Evolutionary conservation across 2,329 filamentous ascomycete genomes (phyloP), one percentile per base, ranked within the genome.

Genomic region (Bimuria novae-zelandiae): DNA sequence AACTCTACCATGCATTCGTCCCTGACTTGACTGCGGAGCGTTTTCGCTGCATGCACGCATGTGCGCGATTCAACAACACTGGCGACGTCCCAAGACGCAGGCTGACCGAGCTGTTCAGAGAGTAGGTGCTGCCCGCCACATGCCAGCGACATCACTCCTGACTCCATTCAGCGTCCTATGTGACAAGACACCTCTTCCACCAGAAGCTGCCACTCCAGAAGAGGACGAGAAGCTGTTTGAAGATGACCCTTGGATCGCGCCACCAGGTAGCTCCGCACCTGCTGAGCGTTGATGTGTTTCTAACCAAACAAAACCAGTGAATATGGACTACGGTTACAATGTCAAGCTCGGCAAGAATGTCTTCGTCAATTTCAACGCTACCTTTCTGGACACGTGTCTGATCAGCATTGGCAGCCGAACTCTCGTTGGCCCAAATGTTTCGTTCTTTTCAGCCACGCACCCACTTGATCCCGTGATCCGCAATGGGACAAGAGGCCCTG

Each of bases 291-390:
- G n/a, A n/a, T n/a, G n/a, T n/a, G n/a, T n/a, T n/a, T n/a, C n/a
- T n/a, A n/a, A n/a, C n/a, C n/a, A n/a, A n/a, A n/a, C n/a, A n/a
- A n/a, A n/a, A n/a, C n/a, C 89, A 0, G 78, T 94, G 48, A 83
- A 80, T 40, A 82, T 88, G 55, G 90, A 95, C 73, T 93, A 94
- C 63, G 91, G 91, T 3, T 86, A 81, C 63, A 92, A 94, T 57
- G 77, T 93, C 40, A 83, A 80, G 51, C 70, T 92, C 7, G 90
- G 89, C 16, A 76, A 83, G 39, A 84, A 85, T 49, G 89, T 89
- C 12, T 94, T 86, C 65, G 81, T 96, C 70, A 96, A 89, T 75
- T 86, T 82, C 69, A 87, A 90, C 72, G 87, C 84, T 62, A 86
- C 85, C 5, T 89, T 91, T 68, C 77, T 95, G 25, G 92, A 96